Percentiles rank a stretch among this genome's conserved stretches.
Evolutionary conservation across 2,329 filamentous ascomycete genomes (phyloP).

Genomic region (Thielaviopsis euricoi): DNA sequence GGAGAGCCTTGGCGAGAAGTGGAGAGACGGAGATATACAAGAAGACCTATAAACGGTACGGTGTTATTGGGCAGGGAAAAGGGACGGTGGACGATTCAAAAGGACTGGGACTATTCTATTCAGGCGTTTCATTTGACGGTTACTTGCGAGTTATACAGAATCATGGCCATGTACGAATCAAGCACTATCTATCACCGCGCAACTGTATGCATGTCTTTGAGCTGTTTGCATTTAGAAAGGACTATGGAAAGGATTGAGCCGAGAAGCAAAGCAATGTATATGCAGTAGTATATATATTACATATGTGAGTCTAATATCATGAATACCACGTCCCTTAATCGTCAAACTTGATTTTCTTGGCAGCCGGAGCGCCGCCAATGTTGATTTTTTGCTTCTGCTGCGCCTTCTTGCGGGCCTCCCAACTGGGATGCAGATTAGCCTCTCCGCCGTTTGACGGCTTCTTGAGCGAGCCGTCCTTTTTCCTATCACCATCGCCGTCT

Average conservation of each 20-base stretch:
- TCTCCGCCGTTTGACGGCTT: constrained; percentile 30
- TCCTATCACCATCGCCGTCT: constrained; percentile 13
- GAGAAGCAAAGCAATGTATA: not conserved
- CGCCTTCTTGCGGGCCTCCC: constrained; percentile 45
- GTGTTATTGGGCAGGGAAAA: not conserved
- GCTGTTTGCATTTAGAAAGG: constrained; percentile 4
- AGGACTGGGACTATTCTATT: constrained; percentile 6
- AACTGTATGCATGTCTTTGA: not conserved
- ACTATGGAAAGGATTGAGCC: too few species aligned
- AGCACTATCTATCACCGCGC: constrained; percentile 4
- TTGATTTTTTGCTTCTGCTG: constrained; percentile 35
- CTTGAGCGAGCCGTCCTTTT: constrained; percentile 16
- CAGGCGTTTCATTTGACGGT: constrained; percentile 4
- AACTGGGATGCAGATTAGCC: constrained; percentile 44
- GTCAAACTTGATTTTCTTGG: constrained; percentile 40
- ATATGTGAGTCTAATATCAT: not conserved
- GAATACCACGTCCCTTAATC: constrained; percentile 7
- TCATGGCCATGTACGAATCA: constrained; percentile 6
- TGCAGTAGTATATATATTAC: not conserved
- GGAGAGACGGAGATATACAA: not conserved
- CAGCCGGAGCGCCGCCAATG: constrained; percentile 30
- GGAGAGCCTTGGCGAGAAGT: not conserved
- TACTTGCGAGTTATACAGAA: constrained; percentile 3
- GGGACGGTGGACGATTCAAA: not conserved
- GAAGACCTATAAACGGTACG: not conserved